Conservation (phyloP, 108 stramenopile genomes). For the Nitzschia sp. region DNA sequence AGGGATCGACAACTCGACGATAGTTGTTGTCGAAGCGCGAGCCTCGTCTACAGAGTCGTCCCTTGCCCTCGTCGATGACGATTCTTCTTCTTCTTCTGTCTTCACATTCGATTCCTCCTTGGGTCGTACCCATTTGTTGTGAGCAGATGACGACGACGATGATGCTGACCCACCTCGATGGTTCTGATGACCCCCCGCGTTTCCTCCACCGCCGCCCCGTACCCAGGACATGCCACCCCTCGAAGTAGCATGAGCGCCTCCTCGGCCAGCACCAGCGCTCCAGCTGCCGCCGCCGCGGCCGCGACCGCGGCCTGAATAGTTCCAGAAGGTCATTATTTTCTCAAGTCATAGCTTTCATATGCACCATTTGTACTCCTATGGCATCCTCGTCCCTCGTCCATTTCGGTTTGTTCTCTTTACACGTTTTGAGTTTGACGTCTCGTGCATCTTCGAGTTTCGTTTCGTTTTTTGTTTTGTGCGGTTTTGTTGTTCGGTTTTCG, state of each 20-base stretch:
- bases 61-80: not conserved
- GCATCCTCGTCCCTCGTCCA: not conserved
- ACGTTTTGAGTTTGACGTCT: no score
- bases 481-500: no score
- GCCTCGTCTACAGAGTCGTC: not conserved
- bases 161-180: not conserved
- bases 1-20: not conserved
- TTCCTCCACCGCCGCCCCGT: not conserved
- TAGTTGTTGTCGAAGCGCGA: not conserved
- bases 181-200: not conserved
- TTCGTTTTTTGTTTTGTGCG: no score
- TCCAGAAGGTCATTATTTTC: conserved; percentile 10
- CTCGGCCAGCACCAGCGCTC: not conserved
- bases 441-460: no score
- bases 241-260: not conserved
- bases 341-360: no score
- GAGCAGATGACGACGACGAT: no score
- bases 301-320: conserved; percentile 20
- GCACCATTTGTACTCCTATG: not conserved
- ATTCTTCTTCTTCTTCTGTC: no score
- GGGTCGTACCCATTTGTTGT: not conserved
- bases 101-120: not conserved
- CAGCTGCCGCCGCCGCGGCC: not conserved
- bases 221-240: not conserved
- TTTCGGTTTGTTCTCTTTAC: no score